These are phyloP conservation scores for Carallia brachiata DNA, from an alignment of 345 rosid genomes.

Conservation along the genomic window DNA sequence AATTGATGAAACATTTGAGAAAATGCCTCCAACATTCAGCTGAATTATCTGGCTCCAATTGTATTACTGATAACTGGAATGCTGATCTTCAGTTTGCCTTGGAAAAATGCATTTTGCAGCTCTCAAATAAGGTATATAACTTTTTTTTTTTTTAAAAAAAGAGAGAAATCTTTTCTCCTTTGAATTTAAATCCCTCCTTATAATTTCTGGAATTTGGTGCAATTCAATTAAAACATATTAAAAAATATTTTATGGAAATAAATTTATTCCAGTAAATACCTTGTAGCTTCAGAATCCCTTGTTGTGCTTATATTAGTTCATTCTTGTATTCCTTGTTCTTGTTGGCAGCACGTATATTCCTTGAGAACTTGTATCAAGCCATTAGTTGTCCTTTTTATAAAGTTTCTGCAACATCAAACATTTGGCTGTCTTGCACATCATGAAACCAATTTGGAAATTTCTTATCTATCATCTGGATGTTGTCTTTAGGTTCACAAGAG, in stretches of 20 bases:
- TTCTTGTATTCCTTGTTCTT: background rate
- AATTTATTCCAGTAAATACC: background rate
- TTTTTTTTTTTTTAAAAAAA: no score
- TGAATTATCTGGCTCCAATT: slow-evolving; percentile 46
- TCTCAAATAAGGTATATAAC: slow-evolving; percentile 63
- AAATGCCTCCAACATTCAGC: slow-evolving; percentile 64
- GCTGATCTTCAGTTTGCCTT: slow-evolving; percentile 62
- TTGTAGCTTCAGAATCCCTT: background rate
- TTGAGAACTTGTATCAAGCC: background rate
- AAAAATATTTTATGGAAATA: background rate
- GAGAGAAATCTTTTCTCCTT: background rate
- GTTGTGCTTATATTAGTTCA: background rate
- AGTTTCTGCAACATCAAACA: background rate
- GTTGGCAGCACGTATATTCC: no score
- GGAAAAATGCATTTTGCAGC: slow-evolving; percentile 72
- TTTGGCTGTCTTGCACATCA: background rate
- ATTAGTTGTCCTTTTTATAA: background rate
- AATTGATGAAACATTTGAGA: slow-evolving; percentile 72
- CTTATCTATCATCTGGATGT: background rate
- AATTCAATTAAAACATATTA: background rate
- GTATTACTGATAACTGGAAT: slow-evolving; percentile 33
- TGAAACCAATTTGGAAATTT: background rate
- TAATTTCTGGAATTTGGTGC: background rate
- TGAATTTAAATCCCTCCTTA: background rate
- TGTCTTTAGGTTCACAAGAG: background rate